phyloP scores from a whole-genome alignment of 2,329 filamentous ascomycete species.

The Microdochium trichocladiopsis region DNA sequence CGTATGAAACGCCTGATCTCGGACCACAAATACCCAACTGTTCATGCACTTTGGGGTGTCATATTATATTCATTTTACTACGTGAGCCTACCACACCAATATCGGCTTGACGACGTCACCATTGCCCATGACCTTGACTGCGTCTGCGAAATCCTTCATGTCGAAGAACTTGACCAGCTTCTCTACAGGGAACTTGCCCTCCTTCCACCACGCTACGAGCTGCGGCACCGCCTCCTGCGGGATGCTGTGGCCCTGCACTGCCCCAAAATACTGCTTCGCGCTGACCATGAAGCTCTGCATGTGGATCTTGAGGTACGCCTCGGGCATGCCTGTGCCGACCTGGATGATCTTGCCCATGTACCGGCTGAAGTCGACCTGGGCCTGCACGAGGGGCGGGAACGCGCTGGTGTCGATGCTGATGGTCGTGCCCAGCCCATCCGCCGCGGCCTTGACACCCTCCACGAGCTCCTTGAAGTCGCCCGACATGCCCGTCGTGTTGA shows the following conservation, averaged over 20 bases:
- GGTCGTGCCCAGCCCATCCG: slow-evolving; percentile 17
- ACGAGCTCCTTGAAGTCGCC: slow-evolving; percentile 12
- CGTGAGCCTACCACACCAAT: slow-evolving; percentile 7
- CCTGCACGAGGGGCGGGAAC: slow-evolving; percentile 15
- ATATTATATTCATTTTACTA: no score
- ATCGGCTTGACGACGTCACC: slow-evolving; percentile 11
- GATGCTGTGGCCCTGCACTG: slow-evolving; percentile 21
- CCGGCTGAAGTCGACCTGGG: slow-evolving; percentile 18
- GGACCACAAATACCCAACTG: no score
- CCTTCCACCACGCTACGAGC: slow-evolving; percentile 19
- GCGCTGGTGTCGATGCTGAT: slow-evolving; percentile 24
- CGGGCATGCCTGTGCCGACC: slow-evolving; percentile 22
- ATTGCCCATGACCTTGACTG: slow-evolving; percentile 12
- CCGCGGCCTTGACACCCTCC: slow-evolving; percentile 15
- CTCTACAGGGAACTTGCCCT: slow-evolving; percentile 24
- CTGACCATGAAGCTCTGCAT: slow-evolving; percentile 13
- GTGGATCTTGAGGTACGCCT: slow-evolving; percentile 15
- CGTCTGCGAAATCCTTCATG: slow-evolving; percentile 12
- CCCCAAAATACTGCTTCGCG: slow-evolving; percentile 21
- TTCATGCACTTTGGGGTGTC: no score
- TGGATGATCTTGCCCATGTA: slow-evolving; percentile 21
- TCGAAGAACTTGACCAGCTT: slow-evolving; percentile 22
- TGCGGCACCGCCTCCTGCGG: slow-evolving; percentile 20
- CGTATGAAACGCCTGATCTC: no score
- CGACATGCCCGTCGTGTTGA: slow-evolving; percentile 22